Percentiles rank a stretch among this genome's conserved stretches.
Conservation (phyloP, 495 filamentous ascomycete species). For the Margaritispora aquatica region DNA sequence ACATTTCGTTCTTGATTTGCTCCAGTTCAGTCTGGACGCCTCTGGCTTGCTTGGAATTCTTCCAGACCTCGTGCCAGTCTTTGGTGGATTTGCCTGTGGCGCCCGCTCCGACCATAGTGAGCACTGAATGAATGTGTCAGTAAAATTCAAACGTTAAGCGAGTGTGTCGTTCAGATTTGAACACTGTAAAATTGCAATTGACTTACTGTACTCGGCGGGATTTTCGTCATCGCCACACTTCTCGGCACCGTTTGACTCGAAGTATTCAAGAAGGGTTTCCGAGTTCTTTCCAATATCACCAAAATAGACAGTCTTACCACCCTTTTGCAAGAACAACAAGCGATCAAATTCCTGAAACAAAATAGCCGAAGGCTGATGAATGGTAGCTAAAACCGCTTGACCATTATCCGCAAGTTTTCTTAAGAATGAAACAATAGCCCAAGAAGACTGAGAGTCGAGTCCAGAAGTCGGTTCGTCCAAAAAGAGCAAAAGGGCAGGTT, state of each 20-base stretch:
- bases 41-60: slow-evolving; percentile 58
- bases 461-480: slow-evolving; percentile 66
- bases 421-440: slow-evolving; percentile 73
- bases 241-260: slow-evolving; percentile 65
- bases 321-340: slow-evolving; percentile 66
- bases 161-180: too few species aligned
- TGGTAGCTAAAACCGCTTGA: slow-evolving; percentile 85
- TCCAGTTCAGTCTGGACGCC: slow-evolving; percentile 62
- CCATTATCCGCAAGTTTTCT: slow-evolving; percentile 77
- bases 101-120: slow-evolving; percentile 22
- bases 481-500: slow-evolving; percentile 83
- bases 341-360: slow-evolving; percentile 89
- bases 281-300: slow-evolving; percentile 71
- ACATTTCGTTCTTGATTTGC: slow-evolving; percentile 55
- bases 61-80: slow-evolving; percentile 80
- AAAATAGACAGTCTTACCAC: slow-evolving; percentile 77
- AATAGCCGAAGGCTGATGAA: slow-evolving; percentile 88
- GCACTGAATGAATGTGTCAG: slow-evolving; percentile 8
- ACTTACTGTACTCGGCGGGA: slow-evolving; percentile 28
- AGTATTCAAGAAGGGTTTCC: slow-evolving; percentile 57
- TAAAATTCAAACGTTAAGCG: too few species aligned
- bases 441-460: slow-evolving; percentile 64
- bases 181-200: slow-evolving; percentile 10
- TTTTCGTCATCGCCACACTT: slow-evolving; percentile 73
- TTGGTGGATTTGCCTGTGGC: slow-evolving; percentile 31